These are phyloP conservation scores for Cordyceps cicadae DNA, from an alignment of 2,329 filamentous ascomycete species.

Conservation along the genomic window DNA sequence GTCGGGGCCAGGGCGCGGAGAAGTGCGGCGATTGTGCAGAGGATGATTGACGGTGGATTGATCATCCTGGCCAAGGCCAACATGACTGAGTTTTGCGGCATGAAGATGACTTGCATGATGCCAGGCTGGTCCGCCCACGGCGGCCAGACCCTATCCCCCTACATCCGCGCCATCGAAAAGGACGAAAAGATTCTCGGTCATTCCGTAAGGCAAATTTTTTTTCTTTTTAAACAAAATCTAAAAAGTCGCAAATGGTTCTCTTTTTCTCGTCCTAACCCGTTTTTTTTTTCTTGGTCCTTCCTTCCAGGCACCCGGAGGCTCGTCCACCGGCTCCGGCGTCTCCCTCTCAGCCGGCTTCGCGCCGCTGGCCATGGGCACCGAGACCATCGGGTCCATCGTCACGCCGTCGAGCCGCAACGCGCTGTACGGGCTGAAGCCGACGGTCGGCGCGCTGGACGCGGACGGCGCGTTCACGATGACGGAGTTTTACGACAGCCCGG, in stretches of 20 bases:
- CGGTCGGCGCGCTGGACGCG: slow-evolving; percentile 13
- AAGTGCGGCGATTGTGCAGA: slow-evolving; percentile 14
- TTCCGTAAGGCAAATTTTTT: slow-evolving; percentile 13
- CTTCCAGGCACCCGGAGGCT: slow-evolving; percentile 23
- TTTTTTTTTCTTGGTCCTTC: no score
- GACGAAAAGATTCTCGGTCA: slow-evolving; percentile 15
- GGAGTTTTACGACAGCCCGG: slow-evolving; percentile 19
- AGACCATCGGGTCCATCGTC: slow-evolving; percentile 25
- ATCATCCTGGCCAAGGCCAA: slow-evolving; percentile 18
- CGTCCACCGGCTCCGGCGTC: slow-evolving; percentile 26
- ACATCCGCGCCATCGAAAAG: slow-evolving; percentile 17
- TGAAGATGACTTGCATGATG: slow-evolving; percentile 16
- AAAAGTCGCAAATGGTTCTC: not conserved
- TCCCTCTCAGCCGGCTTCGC: slow-evolving; percentile 23
- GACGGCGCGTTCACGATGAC: slow-evolving; percentile 18
- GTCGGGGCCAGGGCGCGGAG: slow-evolving; percentile 8
- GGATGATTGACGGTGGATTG: slow-evolving; percentile 15
- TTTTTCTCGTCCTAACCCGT: no score
- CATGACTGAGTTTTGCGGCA: slow-evolving; percentile 17
- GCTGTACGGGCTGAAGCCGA: slow-evolving; percentile 22
- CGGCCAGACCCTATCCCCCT: slow-evolving; percentile 23
- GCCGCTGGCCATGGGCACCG: slow-evolving; percentile 25
- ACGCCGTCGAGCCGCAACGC: slow-evolving; percentile 16
- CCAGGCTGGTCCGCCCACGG: slow-evolving; percentile 19
- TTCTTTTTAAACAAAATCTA: not conserved